Evolutionary conservation across 208 protist species (phyloP).

Genomic region (Kentomonas sorsogonicus): DNA sequence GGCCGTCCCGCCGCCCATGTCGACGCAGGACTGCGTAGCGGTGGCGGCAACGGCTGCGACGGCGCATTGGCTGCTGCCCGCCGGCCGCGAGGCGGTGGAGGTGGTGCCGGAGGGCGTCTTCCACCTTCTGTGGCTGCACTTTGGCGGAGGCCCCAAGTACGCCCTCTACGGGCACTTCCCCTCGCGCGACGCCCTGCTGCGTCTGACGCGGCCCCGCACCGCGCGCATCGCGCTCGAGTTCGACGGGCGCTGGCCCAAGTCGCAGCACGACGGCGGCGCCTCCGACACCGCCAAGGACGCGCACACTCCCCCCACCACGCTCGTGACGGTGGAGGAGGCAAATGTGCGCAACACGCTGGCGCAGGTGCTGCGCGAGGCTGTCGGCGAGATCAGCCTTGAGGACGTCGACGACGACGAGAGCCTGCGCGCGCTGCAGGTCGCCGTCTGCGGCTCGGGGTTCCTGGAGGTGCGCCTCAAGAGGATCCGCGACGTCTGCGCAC

Average conservation of each 20-base stretch:
- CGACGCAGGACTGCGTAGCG: constrained; percentile 45
- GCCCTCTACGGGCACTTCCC: constrained; percentile 41
- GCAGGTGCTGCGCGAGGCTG: constrained; percentile 39
- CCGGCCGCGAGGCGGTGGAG: constrained; percentile 25
- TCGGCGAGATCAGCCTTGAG: constrained; percentile 21
- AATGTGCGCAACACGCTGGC: constrained; percentile 28
- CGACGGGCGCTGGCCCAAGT: constrained; percentile 15
- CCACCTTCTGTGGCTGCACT: constrained; percentile 40
- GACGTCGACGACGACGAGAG: too few relatives aligned
- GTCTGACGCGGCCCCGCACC: too few relatives aligned
- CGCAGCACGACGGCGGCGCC: constrained; percentile 11
- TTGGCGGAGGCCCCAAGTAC: constrained; percentile 66
- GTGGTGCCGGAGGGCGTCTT: constrained; percentile 70
- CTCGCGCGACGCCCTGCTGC: constrained; percentile 19
- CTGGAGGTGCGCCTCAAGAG: too few relatives aligned
- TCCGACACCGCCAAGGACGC: too few relatives aligned
- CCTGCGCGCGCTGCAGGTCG: too few relatives aligned
- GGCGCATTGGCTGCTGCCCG: constrained; percentile 34
- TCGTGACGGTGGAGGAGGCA: constrained; percentile 36
- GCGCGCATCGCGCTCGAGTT: too few relatives aligned
- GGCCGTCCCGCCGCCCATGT: constrained; percentile 47
- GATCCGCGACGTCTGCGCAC: too few relatives aligned
- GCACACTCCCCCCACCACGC: too few relatives aligned
- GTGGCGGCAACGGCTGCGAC: constrained; percentile 26
- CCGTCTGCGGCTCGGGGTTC: too few relatives aligned